Base-by-base conservation (phyloP, 1,139 yeast genomes). In the Scheffersomyces quercinus region DNA sequence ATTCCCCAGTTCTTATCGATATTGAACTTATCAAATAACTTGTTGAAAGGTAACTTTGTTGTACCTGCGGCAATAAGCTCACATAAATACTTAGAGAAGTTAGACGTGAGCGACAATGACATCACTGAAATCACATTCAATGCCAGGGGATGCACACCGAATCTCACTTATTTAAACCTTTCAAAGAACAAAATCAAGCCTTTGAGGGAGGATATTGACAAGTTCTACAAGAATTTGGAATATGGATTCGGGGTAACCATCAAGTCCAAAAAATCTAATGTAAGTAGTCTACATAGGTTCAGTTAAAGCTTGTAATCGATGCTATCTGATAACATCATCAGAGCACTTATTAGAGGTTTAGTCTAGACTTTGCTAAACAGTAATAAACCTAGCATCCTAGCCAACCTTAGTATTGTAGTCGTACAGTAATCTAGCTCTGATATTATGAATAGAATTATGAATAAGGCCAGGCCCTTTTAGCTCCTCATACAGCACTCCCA, bases 211-310 rank as follows among this genome's bases (percentile, higher is more conserved):
- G 38, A 51, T 29, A 46, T 54, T 5, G 50, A 45, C 6, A 46
- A 49, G 12, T 64, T 67, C 38, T 68, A 67, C 47, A 52, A 51
- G n/a, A 44, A 47, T 1, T 44, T 68, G 28, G 68, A 64, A 37
- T 13, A 16, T 1, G 55, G 59, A 6, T 47, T 67, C n/a, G 63
- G 64, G 0, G 51, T 58, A 8, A 41, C 42, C 30, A 62, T 60
- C 3, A 41, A 39, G 3, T 48, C 53, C 30, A 44, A 58, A 30
- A 63, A 62, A 43, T 62, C 55, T 41, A 63, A 64, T 45, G 55
- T 65, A 8, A 65, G 65, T 47, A 54, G 62, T 36, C 44, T 58
- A 31, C 72, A 66, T 47, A 48, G 34, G 20, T 61, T 64, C 44
- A 34, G 39, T 24, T 43, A 43, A 37, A 35, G 28, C 9, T 5